phyloP scores from a whole-genome alignment of 805 yeast genomes.

The Lachancea fermentati region DNA sequence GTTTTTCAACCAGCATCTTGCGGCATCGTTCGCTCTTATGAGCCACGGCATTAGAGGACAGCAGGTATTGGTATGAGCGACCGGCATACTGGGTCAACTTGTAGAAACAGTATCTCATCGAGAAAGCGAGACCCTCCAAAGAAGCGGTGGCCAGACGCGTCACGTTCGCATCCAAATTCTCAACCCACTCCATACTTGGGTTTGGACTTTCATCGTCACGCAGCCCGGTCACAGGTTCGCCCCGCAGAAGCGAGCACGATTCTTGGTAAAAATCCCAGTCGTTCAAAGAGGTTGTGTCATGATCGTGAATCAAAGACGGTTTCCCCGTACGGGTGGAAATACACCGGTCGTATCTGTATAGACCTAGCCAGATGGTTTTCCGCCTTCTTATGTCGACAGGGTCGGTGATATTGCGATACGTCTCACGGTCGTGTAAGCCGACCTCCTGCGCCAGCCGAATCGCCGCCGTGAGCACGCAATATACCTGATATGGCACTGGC shows the following conservation, averaged over 20 bases:
- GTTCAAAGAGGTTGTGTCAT: constrained; percentile 33
- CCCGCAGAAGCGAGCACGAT: neutral
- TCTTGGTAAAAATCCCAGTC: constrained; percentile 7
- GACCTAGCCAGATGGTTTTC: constrained; percentile 1
- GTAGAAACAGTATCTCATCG: constrained; percentile 2
- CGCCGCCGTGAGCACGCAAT: constrained; percentile 36
- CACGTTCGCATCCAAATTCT: neutral
- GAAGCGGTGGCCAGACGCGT: neutral
- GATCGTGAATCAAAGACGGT: constrained; percentile 41
- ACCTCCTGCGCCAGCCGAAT: constrained; percentile 46
- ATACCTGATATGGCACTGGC: constrained; percentile 35
- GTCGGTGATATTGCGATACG: constrained; percentile 29
- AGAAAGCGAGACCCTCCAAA: neutral
- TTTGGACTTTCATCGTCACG: neutral
- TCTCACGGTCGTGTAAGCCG: constrained; percentile 49
- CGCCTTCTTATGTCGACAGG: constrained; percentile 3
- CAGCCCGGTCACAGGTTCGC: neutral
- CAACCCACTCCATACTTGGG: neutral
- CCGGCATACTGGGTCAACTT: constrained; percentile 5
- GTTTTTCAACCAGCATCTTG: neutral
- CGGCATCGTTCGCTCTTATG: constrained; percentile 1
- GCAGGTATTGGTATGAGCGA: constrained; percentile 4
- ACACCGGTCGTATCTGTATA: constrained; percentile 41
- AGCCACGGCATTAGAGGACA: constrained; percentile 3
- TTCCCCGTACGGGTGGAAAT: constrained; percentile 42